Evolutionary conservation across 176 grass and related monocot genomes (phyloP).

Genomic region (Eragrostis nindensis): DNA sequence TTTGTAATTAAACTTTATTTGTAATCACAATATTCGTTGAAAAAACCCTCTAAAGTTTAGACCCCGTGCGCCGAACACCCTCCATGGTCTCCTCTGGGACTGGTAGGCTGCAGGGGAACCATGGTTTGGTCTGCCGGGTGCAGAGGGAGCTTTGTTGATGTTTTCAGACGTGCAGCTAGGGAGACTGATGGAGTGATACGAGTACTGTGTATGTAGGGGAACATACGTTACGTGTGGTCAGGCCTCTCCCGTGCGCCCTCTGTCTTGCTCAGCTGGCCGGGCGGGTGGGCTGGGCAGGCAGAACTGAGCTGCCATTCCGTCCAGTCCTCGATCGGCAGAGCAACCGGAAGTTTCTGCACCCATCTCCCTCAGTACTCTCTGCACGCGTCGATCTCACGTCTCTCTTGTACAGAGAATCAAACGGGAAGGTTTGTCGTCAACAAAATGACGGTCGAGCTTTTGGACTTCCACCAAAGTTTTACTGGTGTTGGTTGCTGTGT

Average conservation of each 20-base stretch:
- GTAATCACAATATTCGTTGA: no score
- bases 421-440: not conserved
- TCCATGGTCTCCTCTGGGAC: not conserved
- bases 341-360: slow-evolving; percentile 3
- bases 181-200: not conserved
- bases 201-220: not conserved
- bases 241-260: slow-evolving; percentile 13
- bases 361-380: not conserved
- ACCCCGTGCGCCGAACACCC: no score
- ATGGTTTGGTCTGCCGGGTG: not conserved
- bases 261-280: not conserved
- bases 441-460: not conserved
- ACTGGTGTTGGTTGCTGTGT: no score
- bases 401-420: not conserved
- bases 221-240: slow-evolving; percentile 39
- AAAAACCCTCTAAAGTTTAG: no score
- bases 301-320: not conserved
- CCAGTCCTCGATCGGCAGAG: slow-evolving; percentile 6
- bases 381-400: not conserved
- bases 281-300: not conserved
- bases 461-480: not conserved
- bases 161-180: not conserved
- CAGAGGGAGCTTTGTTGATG: not conserved
- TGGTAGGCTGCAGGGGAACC: not conserved
- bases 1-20: no score